phyloP scores from a whole-genome alignment of 2,329 filamentous ascomycete genomes.

The Metarhizium anisopliae region DNA sequence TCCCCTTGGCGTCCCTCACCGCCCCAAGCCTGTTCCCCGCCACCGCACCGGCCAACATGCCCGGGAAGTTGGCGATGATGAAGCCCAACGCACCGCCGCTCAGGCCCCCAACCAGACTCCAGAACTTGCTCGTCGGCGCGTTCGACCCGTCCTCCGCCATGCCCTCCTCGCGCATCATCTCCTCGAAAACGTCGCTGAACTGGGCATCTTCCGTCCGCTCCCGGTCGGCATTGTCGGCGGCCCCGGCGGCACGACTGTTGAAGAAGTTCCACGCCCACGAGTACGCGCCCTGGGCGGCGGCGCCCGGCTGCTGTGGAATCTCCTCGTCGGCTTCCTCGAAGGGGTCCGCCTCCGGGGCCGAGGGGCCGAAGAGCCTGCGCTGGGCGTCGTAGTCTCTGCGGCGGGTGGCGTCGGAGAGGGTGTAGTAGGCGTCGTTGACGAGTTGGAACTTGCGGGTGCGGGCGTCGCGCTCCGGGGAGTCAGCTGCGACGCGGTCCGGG shows the following conservation, averaged over 20 bases:
- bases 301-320: constrained; percentile 31
- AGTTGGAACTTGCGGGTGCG: constrained; percentile 86
- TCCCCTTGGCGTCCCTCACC: constrained; percentile 80
- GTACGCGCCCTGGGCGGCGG: constrained; percentile 41
- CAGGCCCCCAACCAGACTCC: constrained; percentile 74
- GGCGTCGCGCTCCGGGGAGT: constrained; percentile 71
- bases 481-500: constrained; percentile 76
- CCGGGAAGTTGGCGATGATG: constrained; percentile 88
- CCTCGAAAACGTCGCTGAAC: constrained; percentile 80
- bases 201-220: constrained; percentile 63
- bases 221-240: constrained; percentile 19
- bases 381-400: constrained; percentile 79
- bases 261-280: constrained; percentile 71
- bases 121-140: constrained; percentile 64
- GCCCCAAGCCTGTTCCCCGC: constrained; percentile 89
- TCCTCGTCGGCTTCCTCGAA: constrained; percentile 38
- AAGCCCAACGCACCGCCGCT: constrained; percentile 89
- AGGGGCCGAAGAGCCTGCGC: constrained; percentile 23
- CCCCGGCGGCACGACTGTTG: constrained; percentile 21
- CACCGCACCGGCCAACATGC: constrained; percentile 79
- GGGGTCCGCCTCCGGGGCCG: constrained; percentile 25
- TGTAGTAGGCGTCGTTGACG: constrained; percentile 90
- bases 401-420: constrained; percentile 68
- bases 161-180: constrained; percentile 82
- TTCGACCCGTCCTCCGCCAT: constrained; percentile 63